Conservation (phyloP, 768 basidiomycete species). For the Cystobasidium onofrii region DNA sequence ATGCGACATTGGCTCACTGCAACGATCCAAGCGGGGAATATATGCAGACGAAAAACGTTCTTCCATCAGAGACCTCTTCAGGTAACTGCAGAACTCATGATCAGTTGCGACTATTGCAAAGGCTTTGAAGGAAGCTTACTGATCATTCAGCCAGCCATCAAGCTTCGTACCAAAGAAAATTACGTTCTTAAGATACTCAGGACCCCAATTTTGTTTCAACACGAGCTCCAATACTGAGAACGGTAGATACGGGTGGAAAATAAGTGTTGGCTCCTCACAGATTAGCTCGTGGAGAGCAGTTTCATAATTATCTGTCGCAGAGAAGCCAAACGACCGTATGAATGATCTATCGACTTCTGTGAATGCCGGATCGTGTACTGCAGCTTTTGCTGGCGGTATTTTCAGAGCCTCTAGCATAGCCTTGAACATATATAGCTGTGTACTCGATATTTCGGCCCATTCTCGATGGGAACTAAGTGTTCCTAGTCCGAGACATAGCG, state of each 20-base stretch:
- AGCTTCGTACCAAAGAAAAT: neutral
- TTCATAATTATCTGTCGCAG: neutral
- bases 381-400: neutral
- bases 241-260: slow-evolving; percentile 18
- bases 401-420: slow-evolving; percentile 4
- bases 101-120: neutral
- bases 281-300: neutral
- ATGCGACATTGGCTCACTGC: neutral
- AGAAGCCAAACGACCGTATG: neutral
- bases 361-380: slow-evolving; percentile 14
- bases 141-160: slow-evolving; percentile 23
- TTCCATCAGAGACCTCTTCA: neutral
- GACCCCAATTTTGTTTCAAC: neutral
- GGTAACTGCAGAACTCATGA: neutral
- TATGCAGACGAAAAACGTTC: neutral
- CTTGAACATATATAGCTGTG: slow-evolving; percentile 2
- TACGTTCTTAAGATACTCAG: neutral
- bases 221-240: slow-evolving; percentile 17
- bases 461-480: neutral
- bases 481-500: slow-evolving; percentile 14
- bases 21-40: neutral
- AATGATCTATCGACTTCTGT: neutral
- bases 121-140: neutral
- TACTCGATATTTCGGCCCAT: neutral
- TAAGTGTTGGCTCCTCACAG: slow-evolving; percentile 23